Base-by-base conservation (phyloP, 768 basidiomycete species). In the Podaxis sp. region DNA sequence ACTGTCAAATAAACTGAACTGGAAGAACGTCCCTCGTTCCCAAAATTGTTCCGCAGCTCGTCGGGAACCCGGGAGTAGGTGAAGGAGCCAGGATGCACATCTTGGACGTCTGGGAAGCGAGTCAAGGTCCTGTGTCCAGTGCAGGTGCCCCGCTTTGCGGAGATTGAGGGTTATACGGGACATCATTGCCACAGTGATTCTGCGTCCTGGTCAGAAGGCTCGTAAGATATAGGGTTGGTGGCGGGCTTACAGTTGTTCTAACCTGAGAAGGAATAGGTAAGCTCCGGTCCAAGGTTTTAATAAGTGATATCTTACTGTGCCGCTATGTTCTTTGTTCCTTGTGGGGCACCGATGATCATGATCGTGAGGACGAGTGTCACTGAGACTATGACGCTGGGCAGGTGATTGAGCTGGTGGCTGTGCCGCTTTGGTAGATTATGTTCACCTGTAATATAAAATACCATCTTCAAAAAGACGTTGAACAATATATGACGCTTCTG, bases 101-200 rank as follows among this genome's bases (percentile, higher is more conserved):
- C 48, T 37, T 33, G 53, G 52, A 13, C 15, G 41, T 2, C 28
- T 20, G 8, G 28, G 20, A n/a, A 17, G 40, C 11, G 40, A 44
- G 40, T 10, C 33, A 44, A 62, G 44, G 30, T n/a, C n/a, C 30
- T 48, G 60, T 12, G 28, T 30, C 7, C 36, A 41, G n/a, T 44
- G 40, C 8, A 69, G 65, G 17, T 64, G 66, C 2, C 70, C 73
- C 11, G 70, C 72, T 71, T 80, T 82, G 70, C 74, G 82, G 12
- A 87, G 77, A 68, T 83, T 84, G 26, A 88, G 78, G 2, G 87
- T 87, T 56, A 88, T 87, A 7, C 87, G 80, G 4, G 85, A 87
- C 80, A 87, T 86, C 84, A 87, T 88, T 1, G 84, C 77, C 12
- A 88, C 75, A 60, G 75, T 67, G 36, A 68, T 59, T 51, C 67